Percentiles rank a stretch among this genome's conserved stretches.
Evolutionary conservation across 1,139 yeast genomes (phyloP).

Genomic region (Pichia sp.): DNA sequence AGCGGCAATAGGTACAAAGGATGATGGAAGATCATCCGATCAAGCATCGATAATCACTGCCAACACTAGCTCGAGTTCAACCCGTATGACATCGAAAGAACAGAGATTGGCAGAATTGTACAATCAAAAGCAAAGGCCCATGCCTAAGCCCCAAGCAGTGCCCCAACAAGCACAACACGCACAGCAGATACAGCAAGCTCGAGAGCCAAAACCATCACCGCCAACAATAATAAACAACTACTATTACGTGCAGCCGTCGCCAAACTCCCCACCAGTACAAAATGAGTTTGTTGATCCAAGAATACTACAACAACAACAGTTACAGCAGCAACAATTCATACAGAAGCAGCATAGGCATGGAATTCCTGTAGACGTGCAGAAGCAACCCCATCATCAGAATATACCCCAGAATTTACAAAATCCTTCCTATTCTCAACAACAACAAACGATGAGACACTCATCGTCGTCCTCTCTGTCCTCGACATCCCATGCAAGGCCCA

Average conservation of each 20-base stretch:
- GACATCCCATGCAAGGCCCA: too few relatives aligned
- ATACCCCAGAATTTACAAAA: background rate
- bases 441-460: too few relatives aligned
- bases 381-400: background rate
- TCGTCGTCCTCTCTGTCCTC: too few relatives aligned
- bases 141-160: background rate
- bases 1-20: constrained; percentile 21
- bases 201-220: background rate
- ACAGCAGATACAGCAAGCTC: background rate
- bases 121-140: background rate
- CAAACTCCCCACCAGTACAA: background rate
- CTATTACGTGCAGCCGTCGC: constrained; percentile 17
- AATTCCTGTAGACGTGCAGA: background rate
- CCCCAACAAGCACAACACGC: background rate
- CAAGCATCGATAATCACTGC: background rate
- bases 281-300: background rate
- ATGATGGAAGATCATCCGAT: background rate
- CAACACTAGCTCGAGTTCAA: background rate
- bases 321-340: too few relatives aligned
- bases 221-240: constrained; percentile 26
- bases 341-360: background rate
- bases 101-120: too few relatives aligned
- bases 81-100: too few relatives aligned
- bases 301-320: background rate
- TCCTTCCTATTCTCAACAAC: too few relatives aligned